Evolutionary conservation across 1,139 yeast genomes (phyloP).

Genomic region (Debaryomycetaceae sp.): DNA sequence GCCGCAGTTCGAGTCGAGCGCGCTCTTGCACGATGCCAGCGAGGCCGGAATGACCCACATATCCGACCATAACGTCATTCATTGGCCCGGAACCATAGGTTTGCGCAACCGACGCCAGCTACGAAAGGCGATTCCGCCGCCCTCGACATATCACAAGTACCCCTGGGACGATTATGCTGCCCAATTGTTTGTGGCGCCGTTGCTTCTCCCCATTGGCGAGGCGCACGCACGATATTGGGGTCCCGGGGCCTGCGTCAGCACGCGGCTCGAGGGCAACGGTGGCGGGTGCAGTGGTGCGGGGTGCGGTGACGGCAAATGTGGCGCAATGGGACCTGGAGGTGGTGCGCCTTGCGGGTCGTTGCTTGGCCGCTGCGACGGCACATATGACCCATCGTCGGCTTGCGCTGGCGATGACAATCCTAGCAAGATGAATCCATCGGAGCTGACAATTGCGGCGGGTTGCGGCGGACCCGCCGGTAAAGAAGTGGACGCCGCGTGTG

Average conservation of each 20-base stretch:
- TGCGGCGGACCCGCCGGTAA: no score
- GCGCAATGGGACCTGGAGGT: conserved; percentile 1
- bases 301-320: conserved; percentile 6
- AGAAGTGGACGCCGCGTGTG: no score
- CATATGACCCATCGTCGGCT: no score
- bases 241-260: conserved; percentile 4
- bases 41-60: conserved; percentile 2
- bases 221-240: conserved; percentile 4
- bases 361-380: no score
- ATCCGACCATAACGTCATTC: conserved; percentile 1
- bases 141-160: no score
- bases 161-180: conserved; percentile 2
- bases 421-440: no score
- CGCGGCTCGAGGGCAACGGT: conserved; percentile 3
- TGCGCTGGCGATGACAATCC: no score
- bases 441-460: no score
- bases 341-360: conserved; percentile 4
- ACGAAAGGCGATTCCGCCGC: background rate
- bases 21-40: no score
- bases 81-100: conserved; percentile 3
- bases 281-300: conserved; percentile 6
- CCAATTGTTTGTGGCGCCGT: conserved; percentile 3
- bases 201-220: background rate
- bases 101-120: background rate
- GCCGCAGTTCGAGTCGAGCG: no score